These are phyloP conservation scores for Oenanthe javanica DNA, from an alignment of 140 eudicot species.

Conservation along the genomic window DNA sequence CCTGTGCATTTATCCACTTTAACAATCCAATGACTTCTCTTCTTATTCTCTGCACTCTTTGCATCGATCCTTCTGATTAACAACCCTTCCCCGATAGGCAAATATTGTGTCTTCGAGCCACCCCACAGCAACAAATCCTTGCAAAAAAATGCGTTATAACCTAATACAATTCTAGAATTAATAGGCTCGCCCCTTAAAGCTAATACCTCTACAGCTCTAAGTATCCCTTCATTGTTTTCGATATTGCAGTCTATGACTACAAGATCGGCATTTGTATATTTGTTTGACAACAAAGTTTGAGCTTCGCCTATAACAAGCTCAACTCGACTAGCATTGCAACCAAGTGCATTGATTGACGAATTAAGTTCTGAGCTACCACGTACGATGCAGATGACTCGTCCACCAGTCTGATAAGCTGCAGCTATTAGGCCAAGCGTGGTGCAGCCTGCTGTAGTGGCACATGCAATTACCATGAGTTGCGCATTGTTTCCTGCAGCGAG, in stretches of 20 bases:
- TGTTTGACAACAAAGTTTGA: conserved; percentile 29
- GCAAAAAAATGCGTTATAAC: conserved; percentile 64
- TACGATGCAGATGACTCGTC: conserved; percentile 68
- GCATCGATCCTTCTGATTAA: conserved; percentile 46
- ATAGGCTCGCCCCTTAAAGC: conserved; percentile 14
- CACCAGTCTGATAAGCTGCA: conserved; percentile 81
- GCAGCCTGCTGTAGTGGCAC: conserved; percentile 45
- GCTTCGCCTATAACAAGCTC: conserved; percentile 62
- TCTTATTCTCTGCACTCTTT: conserved; percentile 19
- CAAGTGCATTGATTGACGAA: conserved; percentile 25
- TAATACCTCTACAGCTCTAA: conserved; percentile 27
- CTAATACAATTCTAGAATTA: conserved; percentile 42
- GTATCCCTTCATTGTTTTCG: conserved; percentile 48
- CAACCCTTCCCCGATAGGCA: conserved; percentile 92
- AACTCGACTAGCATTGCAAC: conserved; percentile 26
- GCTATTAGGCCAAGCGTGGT: conserved; percentile 61
- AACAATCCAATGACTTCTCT: conserved; percentile 58
- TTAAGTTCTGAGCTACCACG: conserved; percentile 29
- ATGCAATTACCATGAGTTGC: conserved; percentile 59
- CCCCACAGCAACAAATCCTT: conserved; percentile 64
- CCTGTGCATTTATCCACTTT: conserved; percentile 80
- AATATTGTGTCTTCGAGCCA: conserved; percentile 41
- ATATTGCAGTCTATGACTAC: conserved; percentile 76
- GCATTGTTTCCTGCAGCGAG: conserved; percentile 84
- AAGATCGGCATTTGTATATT: conserved; percentile 54